These are phyloP conservation scores for Neofusicoccum umdonicola DNA, from an alignment of 2,329 filamentous ascomycete genomes.

Conservation along the genomic window DNA sequence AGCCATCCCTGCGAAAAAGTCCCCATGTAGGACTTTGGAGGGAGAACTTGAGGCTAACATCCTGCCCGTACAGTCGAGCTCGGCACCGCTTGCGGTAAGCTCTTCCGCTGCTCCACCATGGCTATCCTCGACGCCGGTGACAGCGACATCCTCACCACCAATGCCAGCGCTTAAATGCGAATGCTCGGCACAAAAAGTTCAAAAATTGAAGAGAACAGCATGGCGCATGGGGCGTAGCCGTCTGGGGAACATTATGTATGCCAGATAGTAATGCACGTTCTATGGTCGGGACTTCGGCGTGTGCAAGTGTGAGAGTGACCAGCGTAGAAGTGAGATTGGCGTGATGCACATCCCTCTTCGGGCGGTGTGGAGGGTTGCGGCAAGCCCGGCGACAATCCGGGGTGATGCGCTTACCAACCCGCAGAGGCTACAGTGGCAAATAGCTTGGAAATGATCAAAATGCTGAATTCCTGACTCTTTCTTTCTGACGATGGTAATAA, in stretches of 20 bases:
- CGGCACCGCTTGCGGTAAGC: slow-evolving; percentile 96
- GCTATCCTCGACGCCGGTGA: slow-evolving; percentile 92
- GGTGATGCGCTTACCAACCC: not conserved
- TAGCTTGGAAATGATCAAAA: not conserved
- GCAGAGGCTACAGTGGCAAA: not conserved
- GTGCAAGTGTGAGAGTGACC: not conserved
- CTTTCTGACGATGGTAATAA: not conserved
- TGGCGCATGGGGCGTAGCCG: not conserved
- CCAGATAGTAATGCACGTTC: slow-evolving; percentile 17
- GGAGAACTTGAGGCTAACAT: slow-evolving; percentile 65
- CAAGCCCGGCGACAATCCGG: not conserved
- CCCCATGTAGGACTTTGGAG: slow-evolving; percentile 77
- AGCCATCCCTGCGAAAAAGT: slow-evolving; percentile 86
- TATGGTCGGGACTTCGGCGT: slow-evolving; percentile 3
- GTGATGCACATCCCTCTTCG: not conserved
- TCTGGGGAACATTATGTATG: slow-evolving; percentile 12
- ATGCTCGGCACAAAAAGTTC: not conserved
- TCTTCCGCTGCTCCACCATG: slow-evolving; percentile 98
- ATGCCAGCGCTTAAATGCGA: slow-evolving; percentile 42
- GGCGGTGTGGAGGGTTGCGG: too few relatives aligned
- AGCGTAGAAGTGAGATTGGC: not conserved
- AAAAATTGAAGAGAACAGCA: not conserved
- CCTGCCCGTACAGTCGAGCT: slow-evolving; percentile 73
- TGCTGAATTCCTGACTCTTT: not conserved
- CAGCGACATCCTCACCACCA: slow-evolving; percentile 91